Conservation (phyloP, 2,329 filamentous ascomycete genomes). For the Verticillium klebahnii region DNA sequence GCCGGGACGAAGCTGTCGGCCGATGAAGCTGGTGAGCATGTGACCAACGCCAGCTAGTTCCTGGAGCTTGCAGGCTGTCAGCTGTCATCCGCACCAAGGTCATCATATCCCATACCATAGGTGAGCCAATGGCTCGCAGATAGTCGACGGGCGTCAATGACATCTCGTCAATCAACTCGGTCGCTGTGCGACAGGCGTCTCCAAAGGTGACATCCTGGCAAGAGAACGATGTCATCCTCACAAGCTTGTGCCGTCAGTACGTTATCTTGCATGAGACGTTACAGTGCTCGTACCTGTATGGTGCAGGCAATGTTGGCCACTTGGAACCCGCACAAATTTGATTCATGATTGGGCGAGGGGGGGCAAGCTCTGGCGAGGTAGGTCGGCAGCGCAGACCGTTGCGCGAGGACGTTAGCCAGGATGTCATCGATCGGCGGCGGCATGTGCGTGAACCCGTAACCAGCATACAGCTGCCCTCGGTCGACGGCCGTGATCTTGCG, state of each 20-base stretch:
- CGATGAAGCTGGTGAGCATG: slow-evolving; percentile 13
- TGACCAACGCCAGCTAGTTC: slow-evolving; percentile 13
- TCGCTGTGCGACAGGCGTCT: slow-evolving; percentile 10
- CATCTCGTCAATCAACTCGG: slow-evolving; percentile 11
- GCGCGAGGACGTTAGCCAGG: slow-evolving; percentile 4
- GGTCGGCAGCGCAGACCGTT: slow-evolving; percentile 5
- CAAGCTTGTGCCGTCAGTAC: slow-evolving; percentile 4
- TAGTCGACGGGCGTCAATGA: slow-evolving; percentile 10
- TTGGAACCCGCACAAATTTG: slow-evolving; percentile 28
- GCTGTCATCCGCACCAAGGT: background rate
- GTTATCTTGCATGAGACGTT: background rate
- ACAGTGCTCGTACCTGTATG: slow-evolving; percentile 17
- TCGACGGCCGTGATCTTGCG: slow-evolving; percentile 9
- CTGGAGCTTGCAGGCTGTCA: slow-evolving; percentile 7
- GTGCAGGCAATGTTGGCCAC: slow-evolving; percentile 30
- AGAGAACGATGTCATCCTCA: slow-evolving; percentile 11
- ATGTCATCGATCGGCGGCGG: slow-evolving; percentile 10
- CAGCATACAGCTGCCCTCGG: slow-evolving; percentile 2
- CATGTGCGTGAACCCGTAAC: slow-evolving; percentile 5
- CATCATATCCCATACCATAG: slow-evolving; percentile 4
- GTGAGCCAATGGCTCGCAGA: slow-evolving; percentile 11
- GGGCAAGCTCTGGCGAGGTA: slow-evolving; percentile 7
- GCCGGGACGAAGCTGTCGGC: slow-evolving; percentile 6
- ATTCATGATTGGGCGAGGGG: slow-evolving; percentile 10
- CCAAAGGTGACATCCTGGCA: slow-evolving; percentile 11